Percentiles rank a stretch among this genome's conserved stretches.
Evolutionary conservation across 2,329 filamentous ascomycete species (phyloP).

Genomic region (Botrytis sinoallii): DNA sequence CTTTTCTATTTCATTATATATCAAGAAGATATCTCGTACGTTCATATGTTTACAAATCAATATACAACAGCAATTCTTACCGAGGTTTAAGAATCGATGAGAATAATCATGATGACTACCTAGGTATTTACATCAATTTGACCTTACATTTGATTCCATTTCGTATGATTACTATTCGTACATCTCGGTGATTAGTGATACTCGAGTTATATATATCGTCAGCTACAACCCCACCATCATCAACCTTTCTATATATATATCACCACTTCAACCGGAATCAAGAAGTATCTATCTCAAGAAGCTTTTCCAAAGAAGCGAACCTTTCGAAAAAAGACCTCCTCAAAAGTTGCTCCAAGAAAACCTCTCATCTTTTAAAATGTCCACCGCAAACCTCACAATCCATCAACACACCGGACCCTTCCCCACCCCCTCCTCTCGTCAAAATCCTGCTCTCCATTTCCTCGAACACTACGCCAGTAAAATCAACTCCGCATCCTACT

Average conservation of each 20-base stretch:
- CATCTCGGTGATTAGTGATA: neutral
- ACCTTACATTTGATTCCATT: neutral
- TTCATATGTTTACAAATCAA: neutral
- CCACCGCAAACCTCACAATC: neutral
- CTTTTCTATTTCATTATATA: too few species aligned
- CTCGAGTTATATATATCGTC: neutral
- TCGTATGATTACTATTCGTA: neutral
- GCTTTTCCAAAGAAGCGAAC: too few species aligned
- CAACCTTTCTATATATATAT: neutral
- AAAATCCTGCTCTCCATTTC: constrained; percentile 6
- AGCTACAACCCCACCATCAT: neutral
- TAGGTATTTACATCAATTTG: neutral
- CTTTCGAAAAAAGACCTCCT: neutral
- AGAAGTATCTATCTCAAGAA: too few species aligned
- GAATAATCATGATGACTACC: neutral
- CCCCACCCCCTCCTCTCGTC: neutral
- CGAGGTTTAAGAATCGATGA: neutral
- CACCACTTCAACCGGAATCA: too few species aligned
- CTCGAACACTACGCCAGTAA: constrained; percentile 1
- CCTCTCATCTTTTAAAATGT: neutral
- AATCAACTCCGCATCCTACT: constrained; percentile 2
- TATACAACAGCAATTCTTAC: neutral
- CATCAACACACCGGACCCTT: neutral
- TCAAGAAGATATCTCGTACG: neutral
- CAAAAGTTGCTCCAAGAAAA: too few species aligned